Base-by-base conservation (phyloP, 257 asterid species). In the Solanum chaucha region DNA sequence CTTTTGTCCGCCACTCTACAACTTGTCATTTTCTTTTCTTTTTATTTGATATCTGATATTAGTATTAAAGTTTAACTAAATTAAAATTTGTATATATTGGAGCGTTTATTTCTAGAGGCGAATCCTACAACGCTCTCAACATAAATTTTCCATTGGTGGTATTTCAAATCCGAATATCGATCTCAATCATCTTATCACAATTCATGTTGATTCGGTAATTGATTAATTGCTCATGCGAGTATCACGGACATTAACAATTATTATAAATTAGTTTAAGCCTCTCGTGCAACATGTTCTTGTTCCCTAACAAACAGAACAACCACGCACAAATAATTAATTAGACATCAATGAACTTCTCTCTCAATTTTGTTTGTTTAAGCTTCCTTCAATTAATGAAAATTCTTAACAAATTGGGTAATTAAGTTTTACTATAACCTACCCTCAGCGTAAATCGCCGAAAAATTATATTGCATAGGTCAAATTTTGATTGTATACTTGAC, bases 201-300 rank as follows among this genome's bases (percentile, higher is more conserved):
- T 3, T 0, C 20, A 65, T 26, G 0, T 11, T 26, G 0, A 11
- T 65, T 24, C 14, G 0, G 10, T 20, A 40, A 78, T 40, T 74
- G 8, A 13, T 72, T 83, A 82, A 83, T 61, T 73, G 65, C 10
- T 67, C 81, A 65, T 86, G 71, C 28, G 77, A 83, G 58, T 73
- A 51, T 67, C 26, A 72, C 14, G 28, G 22, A 22, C 22, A 5
- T 34, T 59, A 44, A n/a, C 68, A 72, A 44, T 22, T 28, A 48
- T 81, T 48, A 20, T 81, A 28, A 17, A 28, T 9, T 80, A 46
- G 41, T 80, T 82, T 48, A 88, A 48, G 64, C 20, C 38, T 88
- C 87, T 71, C 83, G 86, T 88, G 85, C 34, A 44, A 24, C 80
- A 89, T 61, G 90, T 83, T 81, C 51, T 55, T 83, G 80, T 34